Evolutionary conservation across 441 rosid genomes (phyloP), one percentile per base, ranked within the genome.

Genomic region (Pelargonium australe): DNA sequence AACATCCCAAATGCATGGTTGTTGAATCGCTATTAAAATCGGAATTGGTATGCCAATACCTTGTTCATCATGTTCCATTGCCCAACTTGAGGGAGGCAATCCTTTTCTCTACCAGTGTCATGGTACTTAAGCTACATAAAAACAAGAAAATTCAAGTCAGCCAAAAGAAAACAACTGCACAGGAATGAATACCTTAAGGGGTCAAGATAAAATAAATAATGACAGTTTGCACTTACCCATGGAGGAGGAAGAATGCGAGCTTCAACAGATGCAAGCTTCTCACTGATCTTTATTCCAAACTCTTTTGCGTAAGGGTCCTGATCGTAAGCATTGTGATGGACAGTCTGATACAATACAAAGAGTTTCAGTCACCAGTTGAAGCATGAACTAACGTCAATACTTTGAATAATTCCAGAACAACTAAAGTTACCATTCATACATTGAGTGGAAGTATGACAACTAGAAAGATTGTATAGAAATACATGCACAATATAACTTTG

Each of bases 61-160:
- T 94, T 94, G 83, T 94, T 94, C 97, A 94, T 88, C 99, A 94
- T 94, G 76, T 91, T 94, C 99, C 99, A 94, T 65, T 94, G 99
- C 67, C 99, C 99, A 9, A 94, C 96, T 76, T 94, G 99, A 1
- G 99, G 99, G 66, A 94, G 80, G 53, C 97, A 94, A 70, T 94
- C 96, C 79, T 89, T 94, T 71, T 94, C 99, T 73, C 86, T 94
- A 31, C 99, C 99, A 44, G 92, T 89, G 76, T 94, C 99, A 20
- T 91, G 97, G 80, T 94, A 94, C 77, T 94, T 94, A 70, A 94
- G 90, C 99, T 94, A 85, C 1, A 28, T 3, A 28, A 6, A 53
- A 14, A 14, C 19, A 53, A 53, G 6, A 20, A 53, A 14, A 51
- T 14, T 53, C 16, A 10, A 53, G 5, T 53, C 16, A 53, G 20